Evolutionary conservation across 2,329 filamentous ascomycete species (phyloP), one percentile per base, ranked within the genome.

Genomic region (Paecilomyces dactylethromorphus): DNA sequence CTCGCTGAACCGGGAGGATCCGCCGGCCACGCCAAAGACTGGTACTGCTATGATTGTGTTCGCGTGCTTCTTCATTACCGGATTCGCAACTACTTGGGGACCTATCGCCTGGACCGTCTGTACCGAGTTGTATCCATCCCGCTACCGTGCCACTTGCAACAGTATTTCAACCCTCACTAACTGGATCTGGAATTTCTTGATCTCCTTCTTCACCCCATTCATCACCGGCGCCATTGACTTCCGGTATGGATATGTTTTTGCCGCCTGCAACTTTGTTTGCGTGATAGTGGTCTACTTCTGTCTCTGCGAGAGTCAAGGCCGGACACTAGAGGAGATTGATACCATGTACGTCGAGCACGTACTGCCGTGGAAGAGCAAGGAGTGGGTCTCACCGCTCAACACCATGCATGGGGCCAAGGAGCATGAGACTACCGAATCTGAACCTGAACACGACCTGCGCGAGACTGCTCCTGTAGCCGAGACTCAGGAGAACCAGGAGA

Each of bases 161-260:
- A 90, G 89, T 12, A 77, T 92, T 24, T 87, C 89, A 15, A 92
- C 89, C 5, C 85, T 88, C 2, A 85, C 88, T 39, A 93, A 93
- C 75, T 93, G 90, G 90, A 73, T 76, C 32, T 90, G 86, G 86
- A 90, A 91, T 72, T 92, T 92, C 74, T 74, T 89, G 66, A 79
- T 90, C 63, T 84, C 84, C 0, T 92, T 92, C 80, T 91, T 92
- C 79, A 91, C 90, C 0, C 87, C 89, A 0, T 92, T 91, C 73
- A 92, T 92, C 70, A 88, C 86, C 1, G 77, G 78, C 0, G 80
- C 84, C 8, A 92, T 92, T 59, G 84, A 89, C 66, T 92, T 88
- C 74, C 81, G 81, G 21, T 91, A 92, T 70, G 89, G 90, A 12
- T 91, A 91, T 65, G 85, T 93, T 53, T 92, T 92, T 70, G 89